A percentile compares a stretch with the other conserved stretches of the same genome.
These are phyloP conservation scores for Xylariaceae sp. DNA, from an alignment of 2,329 filamentous ascomycete species.

Conservation along the genomic window DNA sequence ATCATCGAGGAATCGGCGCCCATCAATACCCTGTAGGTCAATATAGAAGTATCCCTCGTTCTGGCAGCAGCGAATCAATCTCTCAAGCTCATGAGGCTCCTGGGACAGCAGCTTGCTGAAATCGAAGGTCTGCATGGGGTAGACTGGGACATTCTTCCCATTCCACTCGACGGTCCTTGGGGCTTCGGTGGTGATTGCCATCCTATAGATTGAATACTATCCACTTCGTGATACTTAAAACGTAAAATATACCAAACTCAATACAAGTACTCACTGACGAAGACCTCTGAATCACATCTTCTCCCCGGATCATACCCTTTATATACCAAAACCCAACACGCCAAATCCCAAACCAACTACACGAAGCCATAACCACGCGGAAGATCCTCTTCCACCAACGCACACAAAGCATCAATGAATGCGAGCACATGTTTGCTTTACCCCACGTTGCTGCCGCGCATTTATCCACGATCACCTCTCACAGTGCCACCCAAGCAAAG, in stretches of 20 bases:
- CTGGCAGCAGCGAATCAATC: slow-evolving; percentile 46
- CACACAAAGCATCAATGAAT: slow-evolving; percentile 2
- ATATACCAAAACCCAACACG: not conserved
- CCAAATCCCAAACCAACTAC: not conserved
- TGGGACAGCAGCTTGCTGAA: slow-evolving; percentile 50
- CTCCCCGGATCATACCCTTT: not conserved
- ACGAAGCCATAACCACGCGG: slow-evolving; percentile 17
- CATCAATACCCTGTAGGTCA: slow-evolving; percentile 50
- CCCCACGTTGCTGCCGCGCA: slow-evolving; percentile 21
- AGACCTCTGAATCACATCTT: not conserved
- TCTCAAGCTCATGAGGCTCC: slow-evolving; percentile 51
- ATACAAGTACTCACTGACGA: not conserved
- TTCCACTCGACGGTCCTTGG: slow-evolving; percentile 47
- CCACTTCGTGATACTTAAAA: slow-evolving; percentile 2
- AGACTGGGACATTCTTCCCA: slow-evolving; percentile 47
- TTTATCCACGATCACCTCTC: slow-evolving; percentile 24
- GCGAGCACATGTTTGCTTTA: slow-evolving; percentile 16
- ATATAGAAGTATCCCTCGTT: slow-evolving; percentile 55
- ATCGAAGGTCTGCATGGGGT: slow-evolving; percentile 49
- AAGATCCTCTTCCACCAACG: slow-evolving; percentile 19
- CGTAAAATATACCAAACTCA: not conserved
- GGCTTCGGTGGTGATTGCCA: slow-evolving; percentile 38
- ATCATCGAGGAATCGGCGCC: slow-evolving; percentile 49
- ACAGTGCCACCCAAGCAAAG: slow-evolving; percentile 14
- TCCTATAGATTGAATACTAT: slow-evolving; percentile 10